Base-by-base conservation (phyloP, 768 basidiomycete genomes). In the Rhodotorula kratochvilovae region DNA sequence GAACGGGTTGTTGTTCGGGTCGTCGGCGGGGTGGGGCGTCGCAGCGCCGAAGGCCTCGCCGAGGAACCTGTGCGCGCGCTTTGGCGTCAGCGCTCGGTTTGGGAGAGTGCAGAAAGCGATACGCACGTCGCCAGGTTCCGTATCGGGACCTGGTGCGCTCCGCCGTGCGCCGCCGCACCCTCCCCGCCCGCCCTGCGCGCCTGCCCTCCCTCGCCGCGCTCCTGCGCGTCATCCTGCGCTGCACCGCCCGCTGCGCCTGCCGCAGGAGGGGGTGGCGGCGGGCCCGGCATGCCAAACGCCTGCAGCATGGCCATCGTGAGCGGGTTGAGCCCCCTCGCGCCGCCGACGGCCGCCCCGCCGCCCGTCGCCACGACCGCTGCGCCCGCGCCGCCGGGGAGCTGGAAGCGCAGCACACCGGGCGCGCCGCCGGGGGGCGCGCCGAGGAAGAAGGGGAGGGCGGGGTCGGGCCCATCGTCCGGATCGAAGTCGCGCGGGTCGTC, bases 401-500 rank as follows among this genome's bases (percentile, higher is more conserved):
- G 13, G 45, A 45, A 62, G 43, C 31, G 59, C 45, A 61, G 27
- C 31, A 61, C 31, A 19, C 15, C 21, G 16, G 53, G 36, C 1
- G 12, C 43, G 35, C 54, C 57, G n/a, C 48, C 65, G n/a, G 42
- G 17, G 2, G 48, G 31, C 3, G 31, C 25, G 35, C 42, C 53
- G 62, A 54, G 31, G 33, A 59, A 59, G 39, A 29, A n/a, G 50
- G 48, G 21, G 13, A 43, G 58, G 33, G 21, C 16, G 27, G 13
- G 19, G n/a, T 50, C n/a, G 11, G 48, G 54, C 7, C n/a, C 68
- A n/a, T 66, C 72, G 48, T 63, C 68, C n/a, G 67, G 68, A 45
- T 73, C 72, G 45, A 73, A 73, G 48, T 66, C 62, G 56, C 72
- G 60, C 23, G 72, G 72, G 48, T 73, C 72, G 57, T 73, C 72